Evolutionary conservation across 1,284 basidiomycete genomes (phyloP).

Genomic region (Caloboletus firmus): DNA sequence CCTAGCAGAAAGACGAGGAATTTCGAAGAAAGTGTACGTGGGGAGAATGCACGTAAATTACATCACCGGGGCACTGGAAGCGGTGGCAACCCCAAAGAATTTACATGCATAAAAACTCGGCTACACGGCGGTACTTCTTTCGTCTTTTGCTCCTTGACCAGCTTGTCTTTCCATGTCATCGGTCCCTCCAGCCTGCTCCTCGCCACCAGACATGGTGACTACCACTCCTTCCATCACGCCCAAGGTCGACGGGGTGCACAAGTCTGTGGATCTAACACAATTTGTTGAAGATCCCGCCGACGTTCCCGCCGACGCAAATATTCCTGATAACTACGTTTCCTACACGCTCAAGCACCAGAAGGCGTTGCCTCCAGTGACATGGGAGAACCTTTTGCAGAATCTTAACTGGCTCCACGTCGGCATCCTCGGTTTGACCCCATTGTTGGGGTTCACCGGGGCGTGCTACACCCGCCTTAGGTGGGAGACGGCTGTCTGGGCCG

Average conservation of each 20-base stretch:
- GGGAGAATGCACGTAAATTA: neutral
- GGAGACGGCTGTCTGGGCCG: slow-evolving; percentile 70
- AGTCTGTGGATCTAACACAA: slow-evolving; percentile 8
- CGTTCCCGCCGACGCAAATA: slow-evolving; percentile 61
- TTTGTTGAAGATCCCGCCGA: slow-evolving; percentile 38
- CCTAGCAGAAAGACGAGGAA: neutral
- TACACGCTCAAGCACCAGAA: slow-evolving; percentile 79
- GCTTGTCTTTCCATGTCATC: slow-evolving; percentile 24
- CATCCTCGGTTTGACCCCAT: slow-evolving; percentile 72
- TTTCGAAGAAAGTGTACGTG: neutral
- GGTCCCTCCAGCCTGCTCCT: slow-evolving; percentile 22
- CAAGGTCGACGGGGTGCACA: slow-evolving; percentile 1
- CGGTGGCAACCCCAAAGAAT: slow-evolving; percentile 40
- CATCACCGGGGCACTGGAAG: slow-evolving; percentile 4
- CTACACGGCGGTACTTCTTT: neutral
- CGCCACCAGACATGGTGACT: slow-evolving; percentile 27
- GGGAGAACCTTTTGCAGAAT: slow-evolving; percentile 66
- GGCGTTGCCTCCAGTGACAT: slow-evolving; percentile 73
- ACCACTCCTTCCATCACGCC: slow-evolving; percentile 30
- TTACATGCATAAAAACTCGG: slow-evolving; percentile 32
- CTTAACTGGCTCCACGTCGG: slow-evolving; percentile 68
- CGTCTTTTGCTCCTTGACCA: slow-evolving; percentile 28
- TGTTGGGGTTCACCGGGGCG: slow-evolving; percentile 70
- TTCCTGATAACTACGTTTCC: slow-evolving; percentile 89
- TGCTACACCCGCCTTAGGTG: slow-evolving; percentile 57